phyloP scores from a whole-genome alignment of 306 rosid genomes.

The Fragaria iinumae region DNA sequence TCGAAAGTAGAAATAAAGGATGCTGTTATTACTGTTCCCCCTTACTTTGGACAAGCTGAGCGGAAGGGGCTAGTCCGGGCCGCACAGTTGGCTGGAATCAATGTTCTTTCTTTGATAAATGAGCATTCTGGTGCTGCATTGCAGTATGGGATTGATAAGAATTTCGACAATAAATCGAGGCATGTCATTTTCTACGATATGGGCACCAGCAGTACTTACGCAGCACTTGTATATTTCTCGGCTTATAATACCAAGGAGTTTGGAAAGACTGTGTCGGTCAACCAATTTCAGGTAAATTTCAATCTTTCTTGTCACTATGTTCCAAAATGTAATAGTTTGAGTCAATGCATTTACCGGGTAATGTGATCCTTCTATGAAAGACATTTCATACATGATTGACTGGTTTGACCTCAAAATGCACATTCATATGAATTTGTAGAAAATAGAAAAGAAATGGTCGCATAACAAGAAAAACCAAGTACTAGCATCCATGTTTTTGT shows the following conservation, averaged over 20 bases:
- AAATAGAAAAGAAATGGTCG: neutral
- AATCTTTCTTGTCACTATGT: neutral
- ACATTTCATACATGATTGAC: neutral
- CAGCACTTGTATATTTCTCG: constrained; percentile 81
- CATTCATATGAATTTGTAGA: neutral
- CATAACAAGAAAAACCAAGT: neutral
- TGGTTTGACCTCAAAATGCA: neutral
- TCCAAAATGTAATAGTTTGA: neutral
- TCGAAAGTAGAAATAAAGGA: constrained; percentile 77
- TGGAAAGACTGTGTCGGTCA: constrained; percentile 72
- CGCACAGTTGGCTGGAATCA: constrained; percentile 79
- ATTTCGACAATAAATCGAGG: constrained; percentile 77
- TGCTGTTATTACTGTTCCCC: constrained; percentile 86
- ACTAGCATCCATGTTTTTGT: neutral
- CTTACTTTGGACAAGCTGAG: constrained; percentile 92
- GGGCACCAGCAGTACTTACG: constrained; percentile 93
- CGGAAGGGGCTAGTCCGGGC: constrained; percentile 75
- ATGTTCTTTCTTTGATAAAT: constrained; percentile 76
- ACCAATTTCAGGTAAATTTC: constrained; percentile 83
- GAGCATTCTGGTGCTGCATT: constrained; percentile 97
- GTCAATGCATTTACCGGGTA: neutral
- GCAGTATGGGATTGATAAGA: constrained; percentile 96
- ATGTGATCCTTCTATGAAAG: neutral
- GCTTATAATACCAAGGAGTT: constrained; percentile 75
- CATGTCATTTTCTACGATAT: constrained; percentile 90